Evolutionary conservation across 2,329 filamentous ascomycete genomes (phyloP).

Genomic region (Bisporella sp.): DNA sequence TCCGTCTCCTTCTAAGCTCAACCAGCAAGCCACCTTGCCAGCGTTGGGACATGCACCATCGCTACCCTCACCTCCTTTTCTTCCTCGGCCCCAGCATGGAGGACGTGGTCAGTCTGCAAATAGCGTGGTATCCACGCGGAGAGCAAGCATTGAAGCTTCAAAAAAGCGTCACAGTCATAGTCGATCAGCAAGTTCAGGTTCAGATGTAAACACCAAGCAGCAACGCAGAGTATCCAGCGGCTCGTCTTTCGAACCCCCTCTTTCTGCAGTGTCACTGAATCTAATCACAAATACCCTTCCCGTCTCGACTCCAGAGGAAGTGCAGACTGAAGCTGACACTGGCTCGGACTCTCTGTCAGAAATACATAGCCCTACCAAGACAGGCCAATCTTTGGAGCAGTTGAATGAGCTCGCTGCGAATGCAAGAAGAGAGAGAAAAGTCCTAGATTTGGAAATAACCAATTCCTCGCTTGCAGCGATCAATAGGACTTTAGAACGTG

Average conservation of each 20-base stretch:
- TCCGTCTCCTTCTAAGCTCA: slow-evolving; percentile 43
- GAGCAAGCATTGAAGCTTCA: slow-evolving; percentile 16
- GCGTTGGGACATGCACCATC: slow-evolving; percentile 15
- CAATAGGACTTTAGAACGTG: slow-evolving; percentile 84
- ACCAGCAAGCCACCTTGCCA: slow-evolving; percentile 18
- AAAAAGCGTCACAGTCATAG: slow-evolving; percentile 15
- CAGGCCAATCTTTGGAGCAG: slow-evolving; percentile 46
- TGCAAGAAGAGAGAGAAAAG: slow-evolving; percentile 86
- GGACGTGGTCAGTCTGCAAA: slow-evolving; percentile 20
- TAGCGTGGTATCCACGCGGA: slow-evolving; percentile 11
- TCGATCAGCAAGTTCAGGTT: slow-evolving; percentile 21
- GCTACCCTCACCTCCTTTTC: slow-evolving; percentile 15
- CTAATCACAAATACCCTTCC: slow-evolving; percentile 13
- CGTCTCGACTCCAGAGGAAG: slow-evolving; percentile 18
- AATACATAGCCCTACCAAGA: slow-evolving; percentile 48
- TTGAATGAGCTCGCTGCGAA: slow-evolving; percentile 77
- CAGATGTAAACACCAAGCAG: slow-evolving; percentile 13
- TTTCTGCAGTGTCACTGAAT: slow-evolving; percentile 15
- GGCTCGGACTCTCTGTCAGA: not conserved
- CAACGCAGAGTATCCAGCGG: slow-evolving; percentile 18
- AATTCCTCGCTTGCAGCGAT: slow-evolving; percentile 94
- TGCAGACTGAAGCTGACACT: slow-evolving; percentile 2
- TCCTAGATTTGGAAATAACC: slow-evolving; percentile 91
- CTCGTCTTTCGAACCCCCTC: slow-evolving; percentile 9
- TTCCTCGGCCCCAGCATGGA: slow-evolving; percentile 13